Evolutionary conservation across 352 stramenopile genomes (phyloP).

Genomic region (Pythium phragmiticola): DNA sequence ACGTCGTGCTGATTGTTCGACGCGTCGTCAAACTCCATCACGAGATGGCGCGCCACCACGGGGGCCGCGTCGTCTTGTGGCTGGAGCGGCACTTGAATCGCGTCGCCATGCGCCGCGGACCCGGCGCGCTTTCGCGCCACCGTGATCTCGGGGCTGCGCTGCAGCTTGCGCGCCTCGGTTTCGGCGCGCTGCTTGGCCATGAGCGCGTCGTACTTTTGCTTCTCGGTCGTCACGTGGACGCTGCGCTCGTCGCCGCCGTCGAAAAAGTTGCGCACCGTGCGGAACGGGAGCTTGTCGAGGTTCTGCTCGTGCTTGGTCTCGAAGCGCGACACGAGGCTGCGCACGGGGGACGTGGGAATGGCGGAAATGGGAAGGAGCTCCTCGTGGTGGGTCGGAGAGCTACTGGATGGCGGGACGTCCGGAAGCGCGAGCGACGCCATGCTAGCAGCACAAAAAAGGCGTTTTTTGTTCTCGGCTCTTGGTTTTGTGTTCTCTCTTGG

Average conservation of each 20-base stretch:
- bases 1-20: constrained; percentile 2
- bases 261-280: constrained; percentile 61
- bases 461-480: background rate
- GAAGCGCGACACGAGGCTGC: constrained; percentile 52
- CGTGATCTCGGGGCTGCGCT: constrained; percentile 9
- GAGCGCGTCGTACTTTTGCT: constrained; percentile 30
- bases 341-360: constrained; percentile 24
- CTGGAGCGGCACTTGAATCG: background rate
- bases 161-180: constrained; percentile 3
- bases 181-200: constrained; percentile 24
- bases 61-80: background rate
- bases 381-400: background rate
- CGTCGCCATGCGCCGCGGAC: background rate
- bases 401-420: background rate
- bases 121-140: constrained; percentile 1
- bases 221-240: constrained; percentile 39
- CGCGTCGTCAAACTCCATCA: constrained; percentile 16
- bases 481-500: background rate
- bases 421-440: background rate
- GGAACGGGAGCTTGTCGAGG: constrained; percentile 47
- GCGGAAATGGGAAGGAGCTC: background rate
- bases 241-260: constrained; percentile 40
- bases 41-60: background rate
- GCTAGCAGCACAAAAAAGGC: background rate
- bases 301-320: constrained; percentile 51